Percentiles rank a stretch among this genome's conserved stretches.
These are phyloP conservation scores for Liquidambar formosana DNA, from an alignment of 164 flowering plant species.

Conservation along the genomic window DNA sequence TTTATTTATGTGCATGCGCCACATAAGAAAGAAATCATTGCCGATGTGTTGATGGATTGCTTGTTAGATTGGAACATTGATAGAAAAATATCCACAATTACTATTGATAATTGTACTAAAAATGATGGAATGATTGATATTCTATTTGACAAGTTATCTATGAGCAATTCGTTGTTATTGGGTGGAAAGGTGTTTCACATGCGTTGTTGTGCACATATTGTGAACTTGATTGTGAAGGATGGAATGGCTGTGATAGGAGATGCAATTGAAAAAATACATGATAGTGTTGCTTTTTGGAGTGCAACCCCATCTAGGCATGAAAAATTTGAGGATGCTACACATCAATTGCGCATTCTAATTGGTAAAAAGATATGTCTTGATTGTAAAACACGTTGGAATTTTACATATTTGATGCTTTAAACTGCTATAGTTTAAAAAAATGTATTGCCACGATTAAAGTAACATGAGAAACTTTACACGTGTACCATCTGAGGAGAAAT, in stretches of 20 bases:
- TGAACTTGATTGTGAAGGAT: constrained; percentile 6
- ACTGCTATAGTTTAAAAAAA: constrained; percentile 7
- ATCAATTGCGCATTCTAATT: background rate
- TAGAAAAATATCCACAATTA: too few relatives aligned
- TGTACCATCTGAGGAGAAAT: background rate
- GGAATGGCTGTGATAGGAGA: constrained; percentile 6
- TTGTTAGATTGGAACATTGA: too few relatives aligned
- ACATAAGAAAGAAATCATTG: too few relatives aligned
- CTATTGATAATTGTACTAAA: too few relatives aligned
- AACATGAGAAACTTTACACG: too few relatives aligned
- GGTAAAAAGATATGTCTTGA: constrained; percentile 9
- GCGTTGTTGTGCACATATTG: too few relatives aligned
- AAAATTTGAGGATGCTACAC: constrained; percentile 6
- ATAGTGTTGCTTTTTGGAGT: constrained; percentile 14
- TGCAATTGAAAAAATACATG: constrained; percentile 8
- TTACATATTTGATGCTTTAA: constrained; percentile 8
- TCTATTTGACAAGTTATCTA: too few relatives aligned
- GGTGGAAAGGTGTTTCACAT: too few relatives aligned
- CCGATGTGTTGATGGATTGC: too few relatives aligned
- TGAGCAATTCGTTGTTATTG: too few relatives aligned
- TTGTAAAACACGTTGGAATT: constrained; percentile 17
- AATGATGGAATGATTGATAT: too few relatives aligned
- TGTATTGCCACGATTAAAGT: background rate
- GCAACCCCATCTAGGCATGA: constrained; percentile 10
- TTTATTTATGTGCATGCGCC: too few relatives aligned